phyloP scores from a whole-genome alignment of 768 basidiomycete species.

The Royoungia palumana region DNA sequence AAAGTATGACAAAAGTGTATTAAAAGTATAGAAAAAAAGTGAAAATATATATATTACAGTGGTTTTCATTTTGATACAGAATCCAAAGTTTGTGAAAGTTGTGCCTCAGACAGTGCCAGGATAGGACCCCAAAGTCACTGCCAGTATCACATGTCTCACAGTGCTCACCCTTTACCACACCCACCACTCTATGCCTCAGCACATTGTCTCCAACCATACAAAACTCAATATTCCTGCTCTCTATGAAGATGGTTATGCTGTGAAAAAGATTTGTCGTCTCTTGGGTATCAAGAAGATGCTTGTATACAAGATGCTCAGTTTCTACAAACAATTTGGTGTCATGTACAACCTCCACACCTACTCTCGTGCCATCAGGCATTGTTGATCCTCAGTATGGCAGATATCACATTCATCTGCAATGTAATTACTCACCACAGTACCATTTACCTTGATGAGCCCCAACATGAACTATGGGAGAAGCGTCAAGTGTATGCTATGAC shows the following conservation, averaged over 20 bases:
- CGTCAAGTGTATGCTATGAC: too few species aligned
- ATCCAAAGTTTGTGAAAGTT: too few species aligned
- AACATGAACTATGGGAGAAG: conserved; percentile 1
- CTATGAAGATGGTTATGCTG: neutral
- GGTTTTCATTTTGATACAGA: too few species aligned
- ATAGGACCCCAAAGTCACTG: too few species aligned
- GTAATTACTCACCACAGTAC: neutral
- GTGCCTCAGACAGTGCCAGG: too few species aligned
- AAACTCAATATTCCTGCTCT: neutral
- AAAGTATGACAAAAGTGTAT: too few species aligned
- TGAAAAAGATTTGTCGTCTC: neutral
- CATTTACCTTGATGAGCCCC: conserved; percentile 11
- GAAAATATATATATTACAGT: too few species aligned
- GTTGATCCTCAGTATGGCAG: neutral
- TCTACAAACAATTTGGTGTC: neutral
- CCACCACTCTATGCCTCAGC: too few species aligned
- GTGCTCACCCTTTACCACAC: too few species aligned
- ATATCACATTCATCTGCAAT: neutral
- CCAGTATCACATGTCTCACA: too few species aligned
- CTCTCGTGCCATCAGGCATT: neutral
- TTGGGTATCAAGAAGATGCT: neutral
- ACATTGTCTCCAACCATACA: neutral
- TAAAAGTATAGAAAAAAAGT: too few species aligned
- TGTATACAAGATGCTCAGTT: neutral
- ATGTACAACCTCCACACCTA: neutral